Base-by-base conservation (phyloP, 164 flowering plant species). In the Aristolochia contorta region DNA sequence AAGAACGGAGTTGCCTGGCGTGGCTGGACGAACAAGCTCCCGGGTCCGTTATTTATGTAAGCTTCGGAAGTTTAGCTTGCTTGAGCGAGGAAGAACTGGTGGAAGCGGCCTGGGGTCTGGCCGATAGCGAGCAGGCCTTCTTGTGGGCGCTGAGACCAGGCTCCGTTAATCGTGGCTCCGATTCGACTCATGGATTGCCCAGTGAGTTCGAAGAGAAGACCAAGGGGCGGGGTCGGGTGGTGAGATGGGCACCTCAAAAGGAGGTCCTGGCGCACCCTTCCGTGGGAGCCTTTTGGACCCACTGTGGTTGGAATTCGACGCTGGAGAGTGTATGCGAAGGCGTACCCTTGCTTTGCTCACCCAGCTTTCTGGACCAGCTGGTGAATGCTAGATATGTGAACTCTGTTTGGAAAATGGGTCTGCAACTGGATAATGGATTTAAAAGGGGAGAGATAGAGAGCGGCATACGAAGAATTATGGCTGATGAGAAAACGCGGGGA, bases 141-240 rank as follows among this genome's bases (percentile, higher is more conserved):
- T 33, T 80, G 61, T 81, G 85, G 85, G 80, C 69, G 58, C 67
- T 79, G 46, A 64, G 86, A 25, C 77, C 80, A 1, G 79, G 79
- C 16, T 69, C 59, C 0, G 72, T 77, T n/a, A n/a, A n/a, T 10
- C 56, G 12, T 6, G 65, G 69, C 6, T 58, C 65, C 1, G 62
- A 67, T 7, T 41, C 54, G 56, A 19, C 48, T n/a, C n/a, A n/a
- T 8, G 53, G 69, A 27, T 56, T 77, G 24, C 77, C 75, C 0
- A 57, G 58, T 13, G 65, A 61, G 7, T 67, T 75, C 54, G 18
- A 22, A 4, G 74, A 74, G 47, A 52, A 23, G n/a, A 25, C 57
- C 6, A 51, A 25, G 2, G 69, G 43, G 12, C 71, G 71, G 20
- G 81, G 83, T 0, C 45, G 47, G 18, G 65, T 81, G 16, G 69